Evolutionary conservation across 176 grass and related monocot genomes (phyloP), one percentile per base, ranked within the genome.

Genomic region (Panicum miliaceum): DNA sequence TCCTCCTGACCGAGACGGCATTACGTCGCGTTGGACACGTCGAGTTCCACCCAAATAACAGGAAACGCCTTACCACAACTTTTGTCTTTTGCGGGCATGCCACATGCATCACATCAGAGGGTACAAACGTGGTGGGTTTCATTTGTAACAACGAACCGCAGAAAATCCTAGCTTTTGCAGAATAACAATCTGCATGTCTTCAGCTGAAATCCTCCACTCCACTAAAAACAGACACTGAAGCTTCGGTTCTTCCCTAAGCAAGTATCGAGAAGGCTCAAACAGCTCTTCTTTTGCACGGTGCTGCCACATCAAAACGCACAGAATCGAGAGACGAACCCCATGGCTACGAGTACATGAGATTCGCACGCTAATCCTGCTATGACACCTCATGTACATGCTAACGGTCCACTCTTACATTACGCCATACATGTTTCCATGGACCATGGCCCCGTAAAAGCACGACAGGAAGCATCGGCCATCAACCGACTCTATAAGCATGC

Each of bases 381-480:
- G 40, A 68, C 8, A 60, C 23, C 64, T 53, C 34, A 23, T 85
- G 32, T 47, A 71, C 70, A 82, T 64, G 61, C 51, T 53, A 16
- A 53, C 64, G 19, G 41, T 36, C 63, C 34, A 67, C 10, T 70
- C n/a, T 84, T 65, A 61, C 73, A 88, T 78, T 78, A 46, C 12
- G 68, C 13, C 22, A 6, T 42, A 29, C 26, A 72, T 8, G 11
- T 51, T 73, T 47, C 45, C 71, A 74, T 52, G 71, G 50, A 27
- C 45, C 71, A 74, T 52, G 71, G 50, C 5, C 45, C 32, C 26
- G 51, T 29, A 25, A 46, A 38, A 72, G 45, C 56, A 66, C 58
- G 52, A 73, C 27, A 42, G 34, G 40, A 25, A 74, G 66, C 20
- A 74, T 69, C 75, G 84, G 54, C 11, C 66, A 34, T 45, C 32